phyloP scores from a whole-genome alignment of 2,329 filamentous ascomycete species.

The Dissoconium aciculare region DNA sequence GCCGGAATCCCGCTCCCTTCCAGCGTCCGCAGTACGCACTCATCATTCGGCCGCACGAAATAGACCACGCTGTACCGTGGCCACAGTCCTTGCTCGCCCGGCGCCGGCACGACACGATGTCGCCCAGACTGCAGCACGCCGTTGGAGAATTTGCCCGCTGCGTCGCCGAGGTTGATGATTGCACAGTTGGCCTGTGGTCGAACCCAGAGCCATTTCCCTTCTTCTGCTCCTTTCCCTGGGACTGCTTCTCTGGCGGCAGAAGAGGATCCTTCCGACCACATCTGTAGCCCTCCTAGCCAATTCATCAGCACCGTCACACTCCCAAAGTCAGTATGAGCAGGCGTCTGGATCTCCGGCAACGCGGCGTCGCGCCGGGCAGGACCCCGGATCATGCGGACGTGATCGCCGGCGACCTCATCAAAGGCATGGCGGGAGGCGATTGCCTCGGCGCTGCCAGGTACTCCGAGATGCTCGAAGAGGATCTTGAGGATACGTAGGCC shows the following conservation, averaged over 20 bases:
- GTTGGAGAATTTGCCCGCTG: constrained; percentile 32
- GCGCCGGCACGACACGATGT: constrained; percentile 38
- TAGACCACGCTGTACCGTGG: constrained; percentile 41
- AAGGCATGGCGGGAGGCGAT: constrained; percentile 33
- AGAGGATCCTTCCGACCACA: constrained; percentile 26
- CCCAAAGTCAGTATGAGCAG: constrained; percentile 41
- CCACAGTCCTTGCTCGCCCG: constrained; percentile 32
- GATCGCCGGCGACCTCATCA: constrained; percentile 32
- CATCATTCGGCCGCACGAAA: constrained; percentile 38
- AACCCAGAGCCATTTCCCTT: constrained; percentile 38
- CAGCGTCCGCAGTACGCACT: constrained; percentile 29
- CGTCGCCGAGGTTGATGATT: constrained; percentile 36
- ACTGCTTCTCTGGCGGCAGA: too few species aligned
- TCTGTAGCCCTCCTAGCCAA: constrained; percentile 40
- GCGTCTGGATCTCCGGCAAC: constrained; percentile 24
- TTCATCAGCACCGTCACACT: constrained; percentile 42
- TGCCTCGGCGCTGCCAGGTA: constrained; percentile 27
- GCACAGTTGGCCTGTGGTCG: constrained; percentile 35
- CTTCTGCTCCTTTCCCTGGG: constrained; percentile 13
- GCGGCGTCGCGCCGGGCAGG: constrained; percentile 29
- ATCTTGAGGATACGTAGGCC: constrained; percentile 33
- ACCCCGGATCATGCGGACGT: constrained; percentile 38
- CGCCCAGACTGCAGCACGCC: constrained; percentile 29
- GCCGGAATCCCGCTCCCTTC: constrained; percentile 19
- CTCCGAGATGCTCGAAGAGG: constrained; percentile 31